Conservation (phyloP, 345 rosid species). For the Viola odorata region DNA sequence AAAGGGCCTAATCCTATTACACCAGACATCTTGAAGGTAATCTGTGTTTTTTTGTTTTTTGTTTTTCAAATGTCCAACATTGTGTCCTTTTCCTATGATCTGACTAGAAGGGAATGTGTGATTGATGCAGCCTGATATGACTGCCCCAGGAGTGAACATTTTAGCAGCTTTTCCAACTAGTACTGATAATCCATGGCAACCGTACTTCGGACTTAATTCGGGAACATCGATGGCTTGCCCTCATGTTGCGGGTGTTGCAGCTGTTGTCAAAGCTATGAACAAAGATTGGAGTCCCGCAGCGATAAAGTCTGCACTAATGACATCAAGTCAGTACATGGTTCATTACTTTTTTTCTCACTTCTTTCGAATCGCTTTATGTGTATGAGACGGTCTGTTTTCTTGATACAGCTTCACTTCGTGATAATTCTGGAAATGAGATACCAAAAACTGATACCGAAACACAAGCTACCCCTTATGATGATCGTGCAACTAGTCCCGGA, state of each 20-base stretch:
- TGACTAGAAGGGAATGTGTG: neutral
- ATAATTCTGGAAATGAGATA: neutral
- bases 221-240: constrained; percentile 19
- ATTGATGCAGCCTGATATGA: constrained; percentile 16
- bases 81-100: neutral
- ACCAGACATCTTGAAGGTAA: neutral
- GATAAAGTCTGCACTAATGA: constrained; percentile 21
- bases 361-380: neutral
- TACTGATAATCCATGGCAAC: no score
- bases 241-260: constrained; percentile 18
- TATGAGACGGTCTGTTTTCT: neutral
- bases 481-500: constrained; percentile 13
- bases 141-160: constrained; percentile 15
- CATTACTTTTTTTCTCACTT: neutral
- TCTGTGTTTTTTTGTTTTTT: neutral
- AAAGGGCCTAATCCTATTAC: neutral
- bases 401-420: constrained; percentile 1
- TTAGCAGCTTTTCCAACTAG: neutral
- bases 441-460: neutral
- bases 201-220: neutral
- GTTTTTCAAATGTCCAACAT: neutral
- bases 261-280: constrained; percentile 2
- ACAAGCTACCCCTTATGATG: constrained; percentile 10
- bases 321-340: constrained; percentile 5
- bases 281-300: constrained; percentile 18